Percentiles rank a stretch among this genome's conserved stretches.
Evolutionary conservation across 2,329 filamentous ascomycete genomes (phyloP).

Genomic region (Phaeoacremonium minimum): DNA sequence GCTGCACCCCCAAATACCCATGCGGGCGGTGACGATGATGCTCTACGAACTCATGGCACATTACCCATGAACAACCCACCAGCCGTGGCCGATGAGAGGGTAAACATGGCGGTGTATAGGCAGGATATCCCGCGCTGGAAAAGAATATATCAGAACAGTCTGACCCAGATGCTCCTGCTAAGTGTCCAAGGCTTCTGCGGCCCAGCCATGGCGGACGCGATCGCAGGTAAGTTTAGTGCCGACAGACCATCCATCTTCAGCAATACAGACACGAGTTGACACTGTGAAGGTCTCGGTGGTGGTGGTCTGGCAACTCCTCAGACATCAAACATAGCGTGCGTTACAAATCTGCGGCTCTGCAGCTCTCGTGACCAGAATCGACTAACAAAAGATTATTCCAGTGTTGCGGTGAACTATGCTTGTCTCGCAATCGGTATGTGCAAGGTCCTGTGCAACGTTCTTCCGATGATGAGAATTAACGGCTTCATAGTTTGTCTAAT

Average conservation of each 20-base stretch:
- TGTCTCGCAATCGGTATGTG: no score
- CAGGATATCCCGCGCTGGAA: slow-evolving; percentile 32
- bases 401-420: no score
- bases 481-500: slow-evolving; percentile 37
- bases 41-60: no score
- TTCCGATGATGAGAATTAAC: no score
- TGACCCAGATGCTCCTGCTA: slow-evolving; percentile 43
- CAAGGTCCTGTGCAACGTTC: no score
- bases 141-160: slow-evolving; percentile 37
- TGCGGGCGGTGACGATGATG: no score
- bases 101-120: slow-evolving; percentile 28
- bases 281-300: slow-evolving; percentile 36
- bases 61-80: no score
- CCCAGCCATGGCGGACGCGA: slow-evolving; percentile 33
- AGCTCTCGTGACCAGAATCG: no score
- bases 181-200: slow-evolving; percentile 40
- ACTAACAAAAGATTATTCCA: neutral
- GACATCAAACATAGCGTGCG: slow-evolving; percentile 34
- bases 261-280: no score
- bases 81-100: no score
- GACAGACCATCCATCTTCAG: neutral
- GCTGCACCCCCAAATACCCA: no score
- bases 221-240: slow-evolving; percentile 20
- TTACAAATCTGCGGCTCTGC: no score
- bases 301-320: slow-evolving; percentile 38